Percentiles rank a stretch among this genome's conserved stretches.
Evolutionary conservation across 306 rosid species (phyloP).

Genomic region (Rosa chinensis): DNA sequence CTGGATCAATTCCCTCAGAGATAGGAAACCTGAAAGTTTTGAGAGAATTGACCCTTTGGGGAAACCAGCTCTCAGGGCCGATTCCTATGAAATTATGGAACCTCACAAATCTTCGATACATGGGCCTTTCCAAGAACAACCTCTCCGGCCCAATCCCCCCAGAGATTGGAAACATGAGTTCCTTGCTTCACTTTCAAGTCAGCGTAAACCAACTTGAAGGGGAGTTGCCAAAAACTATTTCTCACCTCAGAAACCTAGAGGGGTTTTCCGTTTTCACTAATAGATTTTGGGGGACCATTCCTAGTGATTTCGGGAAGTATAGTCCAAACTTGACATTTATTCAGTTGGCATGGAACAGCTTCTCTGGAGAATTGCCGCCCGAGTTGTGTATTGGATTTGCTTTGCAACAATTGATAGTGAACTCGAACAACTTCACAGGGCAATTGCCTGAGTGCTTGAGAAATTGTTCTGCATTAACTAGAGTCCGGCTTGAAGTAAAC

Average conservation of each 20-base stretch:
- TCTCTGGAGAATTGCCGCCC: slow-evolving; percentile 45
- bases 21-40: slow-evolving; percentile 38
- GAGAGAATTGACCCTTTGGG: too few species aligned
- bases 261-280: slow-evolving; percentile 44
- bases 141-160: slow-evolving; percentile 41
- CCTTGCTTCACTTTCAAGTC: slow-evolving; percentile 17
- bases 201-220: slow-evolving; percentile 36
- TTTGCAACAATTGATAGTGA: slow-evolving; percentile 14
- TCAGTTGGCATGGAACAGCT: slow-evolving; percentile 34
- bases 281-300: slow-evolving; percentile 41
- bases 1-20: slow-evolving; percentile 51
- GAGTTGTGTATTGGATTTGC: slow-evolving; percentile 36
- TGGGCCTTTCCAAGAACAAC: too few species aligned
- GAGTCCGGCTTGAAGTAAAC: slow-evolving; percentile 45
- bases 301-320: slow-evolving; percentile 43
- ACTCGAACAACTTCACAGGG: slow-evolving; percentile 47
- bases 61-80: too few species aligned
- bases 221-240: slow-evolving; percentile 41
- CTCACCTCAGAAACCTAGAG: slow-evolving; percentile 17
- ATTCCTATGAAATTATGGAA: too few species aligned
- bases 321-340: slow-evolving; percentile 27
- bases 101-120: too few species aligned
- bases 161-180: slow-evolving; percentile 45
- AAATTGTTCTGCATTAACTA: slow-evolving; percentile 34
- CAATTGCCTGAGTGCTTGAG: slow-evolving; percentile 50